These are phyloP conservation scores for Annona cherimola DNA, from an alignment of 164 flowering plant genomes.

Conservation along the genomic window DNA sequence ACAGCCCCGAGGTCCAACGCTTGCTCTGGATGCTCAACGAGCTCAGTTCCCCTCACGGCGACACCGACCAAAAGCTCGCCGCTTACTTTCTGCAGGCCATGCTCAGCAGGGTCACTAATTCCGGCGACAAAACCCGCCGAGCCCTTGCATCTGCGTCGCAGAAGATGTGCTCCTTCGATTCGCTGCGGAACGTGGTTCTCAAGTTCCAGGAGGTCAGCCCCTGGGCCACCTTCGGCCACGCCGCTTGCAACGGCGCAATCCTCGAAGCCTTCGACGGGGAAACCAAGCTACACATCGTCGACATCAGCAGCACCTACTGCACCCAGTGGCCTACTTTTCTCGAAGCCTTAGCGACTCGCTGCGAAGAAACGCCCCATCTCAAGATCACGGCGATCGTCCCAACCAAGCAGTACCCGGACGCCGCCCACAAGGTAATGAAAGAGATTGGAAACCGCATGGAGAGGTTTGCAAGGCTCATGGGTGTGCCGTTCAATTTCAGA, in stretches of 20 bases:
- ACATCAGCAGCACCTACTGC: conserved; percentile 77
- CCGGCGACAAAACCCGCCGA: conserved; percentile 56
- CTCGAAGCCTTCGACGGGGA: conserved; percentile 87
- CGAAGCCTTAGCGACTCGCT: conserved; percentile 83
- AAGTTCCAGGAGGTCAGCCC: conserved; percentile 97
- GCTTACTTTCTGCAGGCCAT: conserved; percentile 80
- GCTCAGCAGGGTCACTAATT: conserved; percentile 64
- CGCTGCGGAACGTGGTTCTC: conserved; percentile 59
- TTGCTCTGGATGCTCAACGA: conserved; percentile 95
- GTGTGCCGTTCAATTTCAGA: conserved; percentile 82
- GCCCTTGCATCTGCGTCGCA: conserved; percentile 52
- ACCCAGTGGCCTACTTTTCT: conserved; percentile 99
- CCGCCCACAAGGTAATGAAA: conserved; percentile 61
- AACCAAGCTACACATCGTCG: conserved; percentile 67
- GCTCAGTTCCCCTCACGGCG: conserved; percentile 84
- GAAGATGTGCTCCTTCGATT: conserved; percentile 66
- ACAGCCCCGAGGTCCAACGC: conserved; percentile 64
- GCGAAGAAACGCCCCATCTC: conserved; percentile 81
- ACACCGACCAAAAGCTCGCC: conserved; percentile 77
- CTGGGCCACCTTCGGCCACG: conserved; percentile 95
- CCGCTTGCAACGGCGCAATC: conserved; percentile 89
- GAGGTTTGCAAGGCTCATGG: conserved; percentile 94
- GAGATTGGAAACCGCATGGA: conserved; percentile 81
- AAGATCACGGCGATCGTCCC: conserved; percentile 61
- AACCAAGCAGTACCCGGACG: conserved; percentile 18